Conservation (phyloP, 495 filamentous ascomycete species). For the Penicillium cinerascens region DNA sequence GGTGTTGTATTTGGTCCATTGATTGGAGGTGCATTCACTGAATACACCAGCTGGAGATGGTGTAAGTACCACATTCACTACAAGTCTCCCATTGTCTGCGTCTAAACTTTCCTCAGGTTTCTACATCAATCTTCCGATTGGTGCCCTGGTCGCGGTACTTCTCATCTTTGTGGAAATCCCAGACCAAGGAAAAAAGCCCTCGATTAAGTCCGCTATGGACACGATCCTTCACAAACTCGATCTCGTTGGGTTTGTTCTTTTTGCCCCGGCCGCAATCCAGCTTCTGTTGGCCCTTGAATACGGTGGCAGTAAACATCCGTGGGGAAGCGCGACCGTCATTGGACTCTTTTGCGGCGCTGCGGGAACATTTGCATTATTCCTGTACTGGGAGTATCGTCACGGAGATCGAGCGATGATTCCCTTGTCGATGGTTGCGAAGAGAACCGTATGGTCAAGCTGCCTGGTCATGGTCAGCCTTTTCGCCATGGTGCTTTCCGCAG, state of each 20-base stretch:
- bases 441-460: constrained; percentile 32
- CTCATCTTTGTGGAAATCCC: constrained; percentile 50
- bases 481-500: constrained; percentile 19
- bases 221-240: constrained; percentile 36
- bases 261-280: constrained; percentile 43
- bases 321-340: constrained; percentile 45
- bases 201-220: constrained; percentile 26
- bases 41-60: constrained; percentile 52
- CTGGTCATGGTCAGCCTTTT: constrained; percentile 18
- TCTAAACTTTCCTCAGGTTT: constrained; percentile 43
- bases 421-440: constrained; percentile 26
- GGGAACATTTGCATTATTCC: constrained; percentile 38
- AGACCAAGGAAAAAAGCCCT: constrained; percentile 37
- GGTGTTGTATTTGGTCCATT: constrained; percentile 49
- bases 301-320: constrained; percentile 37
- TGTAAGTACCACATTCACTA: constrained; percentile 32
- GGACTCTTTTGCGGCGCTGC: constrained; percentile 51
- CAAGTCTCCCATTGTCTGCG: constrained; percentile 3
- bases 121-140: constrained; percentile 63
- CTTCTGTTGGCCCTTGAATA: constrained; percentile 51
- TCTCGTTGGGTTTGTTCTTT: constrained; percentile 42
- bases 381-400: constrained; percentile 44
- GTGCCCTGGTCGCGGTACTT: constrained; percentile 44
- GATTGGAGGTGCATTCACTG: constrained; percentile 56
- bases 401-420: constrained; percentile 54